A percentile compares a stretch with the other conserved stretches of the same genome.
These are phyloP conservation scores for Mortierella sp. DNA, from an alignment of 371 early-diverging fungal species.

Conservation along the genomic window DNA sequence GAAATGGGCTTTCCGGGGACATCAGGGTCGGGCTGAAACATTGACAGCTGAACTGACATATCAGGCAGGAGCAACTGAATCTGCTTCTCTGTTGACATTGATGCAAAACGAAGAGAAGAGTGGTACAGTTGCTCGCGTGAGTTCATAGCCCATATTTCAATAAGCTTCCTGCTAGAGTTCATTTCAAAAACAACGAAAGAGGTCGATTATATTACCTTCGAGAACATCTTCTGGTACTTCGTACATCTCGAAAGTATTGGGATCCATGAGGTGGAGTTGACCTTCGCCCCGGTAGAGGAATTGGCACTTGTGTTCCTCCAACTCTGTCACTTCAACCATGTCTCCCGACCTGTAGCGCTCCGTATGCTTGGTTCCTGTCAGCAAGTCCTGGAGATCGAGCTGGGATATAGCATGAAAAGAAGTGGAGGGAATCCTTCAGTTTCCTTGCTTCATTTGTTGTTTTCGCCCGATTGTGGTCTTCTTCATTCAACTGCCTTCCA, in stretches of 20 bases:
- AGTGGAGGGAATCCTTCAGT: neutral
- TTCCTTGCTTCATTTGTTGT: neutral
- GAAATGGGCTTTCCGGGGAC: constrained; percentile 61
- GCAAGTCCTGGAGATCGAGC: constrained; percentile 76
- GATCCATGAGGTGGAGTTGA: constrained; percentile 76
- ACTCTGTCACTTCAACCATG: constrained; percentile 73
- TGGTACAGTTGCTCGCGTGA: too few relatives aligned
- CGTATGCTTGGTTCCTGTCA: constrained; percentile 64
- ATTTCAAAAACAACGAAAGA: neutral
- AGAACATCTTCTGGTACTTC: constrained; percentile 67
- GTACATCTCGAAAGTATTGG: constrained; percentile 80
- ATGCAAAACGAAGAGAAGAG: neutral
- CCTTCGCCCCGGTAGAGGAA: constrained; percentile 77
- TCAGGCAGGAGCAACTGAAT: constrained; percentile 65
- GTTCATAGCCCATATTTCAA: too few relatives aligned
- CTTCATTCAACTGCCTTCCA: too few relatives aligned
- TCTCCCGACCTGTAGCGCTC: constrained; percentile 77
- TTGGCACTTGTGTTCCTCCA: constrained; percentile 76
- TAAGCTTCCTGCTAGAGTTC: neutral
- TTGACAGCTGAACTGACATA: constrained; percentile 65
- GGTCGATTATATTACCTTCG: constrained; percentile 63
- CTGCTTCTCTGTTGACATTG: constrained; percentile 37
- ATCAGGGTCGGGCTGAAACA: constrained; percentile 63
- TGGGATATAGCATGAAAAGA: constrained; percentile 25
- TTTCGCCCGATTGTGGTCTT: too few relatives aligned